Base-by-base conservation (phyloP, 371 early-diverging fungal species). In the Coemansia sp. region DNA sequence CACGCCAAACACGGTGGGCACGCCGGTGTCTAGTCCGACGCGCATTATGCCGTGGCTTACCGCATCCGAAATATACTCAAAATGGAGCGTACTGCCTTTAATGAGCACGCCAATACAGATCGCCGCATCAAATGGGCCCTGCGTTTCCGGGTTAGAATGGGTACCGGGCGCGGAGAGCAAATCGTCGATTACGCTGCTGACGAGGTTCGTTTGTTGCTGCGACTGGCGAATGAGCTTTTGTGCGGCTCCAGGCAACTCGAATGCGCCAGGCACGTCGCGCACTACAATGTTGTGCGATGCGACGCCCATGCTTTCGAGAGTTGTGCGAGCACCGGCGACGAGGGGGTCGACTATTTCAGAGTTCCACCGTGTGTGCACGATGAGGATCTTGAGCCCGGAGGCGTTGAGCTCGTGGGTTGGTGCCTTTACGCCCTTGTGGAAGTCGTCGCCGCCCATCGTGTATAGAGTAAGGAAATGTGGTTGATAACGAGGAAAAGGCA, bases 31-130 rank as follows among this genome's bases (percentile, higher is more conserved):
- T 60, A 98, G 81, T 12, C 93, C 92, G 20, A 97, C 95, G 23
- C 90, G 86, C 94, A 96, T 96, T 39, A 97, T 81, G 1, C 94
- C 97, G 39, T 94, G 92, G 59, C 88, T 87, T 3, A 91, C 90
- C 5, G 97, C 92, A 62, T 95, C 95, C 50, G 91, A 88, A 62
- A 98, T 98, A 80, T 98, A 98, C 81, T 97, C 98, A 85, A 96
- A 98, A 72, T 98, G 98, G 89, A 94, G 93, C 44, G 98, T 98
- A 59, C 86, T 86, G 53, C 98, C 98, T 87, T 96, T 98, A 86
- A 98, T 96, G 59, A 98, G 88, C 25, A 96, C 91, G 50, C 98
- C 98, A 71, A 98, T 89, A 65, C 91, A 88, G 65, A 98, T 93
- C n/a, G 89, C 92, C 14, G 93, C 96, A 80, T 96, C 94, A 67